Evolutionary conservation across 768 basidiomycete species (phyloP).

Genomic region (Lanmaoa rubissima): DNA sequence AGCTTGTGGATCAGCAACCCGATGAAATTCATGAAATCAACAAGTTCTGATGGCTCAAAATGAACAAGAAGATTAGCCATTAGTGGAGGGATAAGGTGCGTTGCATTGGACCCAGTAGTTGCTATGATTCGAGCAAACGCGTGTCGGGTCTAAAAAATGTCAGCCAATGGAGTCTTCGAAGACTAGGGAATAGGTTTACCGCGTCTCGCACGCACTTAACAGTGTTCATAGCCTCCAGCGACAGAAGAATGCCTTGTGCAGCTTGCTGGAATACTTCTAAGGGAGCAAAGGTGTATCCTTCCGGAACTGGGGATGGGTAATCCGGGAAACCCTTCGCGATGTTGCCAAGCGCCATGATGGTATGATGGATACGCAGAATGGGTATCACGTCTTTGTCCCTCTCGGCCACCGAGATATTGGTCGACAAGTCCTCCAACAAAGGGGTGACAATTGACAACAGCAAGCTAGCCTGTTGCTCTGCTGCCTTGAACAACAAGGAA

Average conservation of each 20-base stretch:
- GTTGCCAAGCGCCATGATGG: constrained; percentile 91
- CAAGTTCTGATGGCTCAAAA: constrained; percentile 88
- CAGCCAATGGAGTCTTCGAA: constrained; percentile 1
- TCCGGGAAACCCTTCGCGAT: constrained; percentile 97
- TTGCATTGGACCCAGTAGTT: constrained; percentile 82
- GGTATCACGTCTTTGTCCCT: constrained; percentile 66
- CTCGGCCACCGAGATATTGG: constrained; percentile 52
- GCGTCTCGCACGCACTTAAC: constrained; percentile 90
- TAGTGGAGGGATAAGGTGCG: constrained; percentile 82
- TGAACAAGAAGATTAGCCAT: constrained; percentile 90
- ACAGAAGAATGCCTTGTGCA: constrained; percentile 83
- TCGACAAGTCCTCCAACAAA: constrained; percentile 69
- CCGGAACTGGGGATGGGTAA: constrained; percentile 66
- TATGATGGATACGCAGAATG: constrained; percentile 88
- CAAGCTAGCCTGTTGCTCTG: constrained; percentile 65
- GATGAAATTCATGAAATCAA: constrained; percentile 96
- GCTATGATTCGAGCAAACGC: constrained; percentile 92
- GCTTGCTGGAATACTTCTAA: constrained; percentile 80
- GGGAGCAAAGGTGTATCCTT: constrained; percentile 66
- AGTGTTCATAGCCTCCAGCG: constrained; percentile 83
- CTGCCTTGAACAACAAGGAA: constrained; percentile 64
- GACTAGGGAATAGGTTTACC: constrained; percentile 45
- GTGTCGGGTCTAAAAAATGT: constrained; percentile 68
- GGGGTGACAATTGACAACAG: constrained; percentile 81
- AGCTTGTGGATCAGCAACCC: constrained; percentile 87